These are phyloP conservation scores for Fraxinus americana DNA, from an alignment of 257 asterid species.

Conservation along the genomic window DNA sequence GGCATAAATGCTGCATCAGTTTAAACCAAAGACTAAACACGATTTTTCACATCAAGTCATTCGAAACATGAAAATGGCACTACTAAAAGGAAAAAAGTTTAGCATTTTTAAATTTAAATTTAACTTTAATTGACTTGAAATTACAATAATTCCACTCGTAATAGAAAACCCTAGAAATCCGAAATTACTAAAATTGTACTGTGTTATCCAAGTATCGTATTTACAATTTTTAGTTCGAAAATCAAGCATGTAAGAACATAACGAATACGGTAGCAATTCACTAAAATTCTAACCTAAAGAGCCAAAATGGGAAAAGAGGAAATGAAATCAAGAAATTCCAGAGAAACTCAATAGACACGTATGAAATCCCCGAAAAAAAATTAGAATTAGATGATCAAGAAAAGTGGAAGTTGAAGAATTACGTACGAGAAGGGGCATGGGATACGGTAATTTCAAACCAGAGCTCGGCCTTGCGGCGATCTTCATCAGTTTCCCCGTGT, in stretches of 20 bases:
- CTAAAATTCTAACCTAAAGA: not conserved
- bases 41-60: slow-evolving; percentile 11
- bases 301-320: not conserved
- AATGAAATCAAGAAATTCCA: not conserved
- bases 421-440: slow-evolving; percentile 95
- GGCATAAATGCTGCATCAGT: slow-evolving; percentile 73
- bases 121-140: not conserved
- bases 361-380: not conserved
- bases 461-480: slow-evolving; percentile 66
- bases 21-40: slow-evolving; percentile 20
- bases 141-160: not conserved
- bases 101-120: not conserved
- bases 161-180: not conserved
- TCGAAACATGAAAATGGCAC: slow-evolving; percentile 9
- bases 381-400: not conserved
- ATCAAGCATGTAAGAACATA: not conserved
- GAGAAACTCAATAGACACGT: not conserved
- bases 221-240: not conserved
- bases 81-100: not conserved
- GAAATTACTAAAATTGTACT: not conserved
- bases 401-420: not conserved
- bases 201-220: not conserved
- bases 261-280: not conserved
- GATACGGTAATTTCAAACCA: slow-evolving; percentile 67
- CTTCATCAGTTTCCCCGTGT: slow-evolving; percentile 62